These are phyloP conservation scores for Centella asiatica DNA, from an alignment of 129 eudicot genomes.

Conservation along the genomic window DNA sequence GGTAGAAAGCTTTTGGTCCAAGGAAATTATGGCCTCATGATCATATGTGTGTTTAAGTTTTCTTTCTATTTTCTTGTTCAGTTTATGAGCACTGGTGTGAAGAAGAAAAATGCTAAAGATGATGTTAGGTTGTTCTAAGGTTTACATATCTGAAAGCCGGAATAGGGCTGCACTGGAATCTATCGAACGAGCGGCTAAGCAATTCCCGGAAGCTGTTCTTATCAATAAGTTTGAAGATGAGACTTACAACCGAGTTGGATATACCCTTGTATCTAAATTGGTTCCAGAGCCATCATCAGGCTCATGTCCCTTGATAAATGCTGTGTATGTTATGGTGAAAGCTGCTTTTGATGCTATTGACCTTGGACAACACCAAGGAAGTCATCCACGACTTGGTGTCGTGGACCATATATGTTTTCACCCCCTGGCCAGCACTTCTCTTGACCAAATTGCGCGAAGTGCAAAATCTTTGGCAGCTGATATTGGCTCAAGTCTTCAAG, in stretches of 20 bases:
- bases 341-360: slow-evolving; percentile 78
- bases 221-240: slow-evolving; percentile 82
- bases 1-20: neutral
- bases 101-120: slow-evolving; percentile 43
- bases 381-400: slow-evolving; percentile 91
- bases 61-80: slow-evolving; percentile 7
- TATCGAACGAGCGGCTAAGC: slow-evolving; percentile 69
- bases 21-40: neutral
- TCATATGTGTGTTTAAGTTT: neutral
- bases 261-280: slow-evolving; percentile 73
- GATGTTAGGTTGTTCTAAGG: slow-evolving; percentile 76
- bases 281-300: slow-evolving; percentile 17
- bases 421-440: slow-evolving; percentile 48
- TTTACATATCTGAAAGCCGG: slow-evolving; percentile 91
- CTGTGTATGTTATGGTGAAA: slow-evolving; percentile 72
- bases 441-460: slow-evolving; percentile 52
- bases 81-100: slow-evolving; percentile 13
- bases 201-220: slow-evolving; percentile 55
- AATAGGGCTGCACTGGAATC: slow-evolving; percentile 71
- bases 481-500: slow-evolving; percentile 63
- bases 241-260: slow-evolving; percentile 87
- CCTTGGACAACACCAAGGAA: slow-evolving; percentile 61
- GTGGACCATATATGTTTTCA: slow-evolving; percentile 93
- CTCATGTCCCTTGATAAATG: slow-evolving; percentile 36
- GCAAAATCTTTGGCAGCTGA: slow-evolving; percentile 67